A percentile compares a stretch with the other conserved stretches of the same genome.
Conservation (phyloP, 331 rosid species). For the Acacia pycnantha region DNA sequence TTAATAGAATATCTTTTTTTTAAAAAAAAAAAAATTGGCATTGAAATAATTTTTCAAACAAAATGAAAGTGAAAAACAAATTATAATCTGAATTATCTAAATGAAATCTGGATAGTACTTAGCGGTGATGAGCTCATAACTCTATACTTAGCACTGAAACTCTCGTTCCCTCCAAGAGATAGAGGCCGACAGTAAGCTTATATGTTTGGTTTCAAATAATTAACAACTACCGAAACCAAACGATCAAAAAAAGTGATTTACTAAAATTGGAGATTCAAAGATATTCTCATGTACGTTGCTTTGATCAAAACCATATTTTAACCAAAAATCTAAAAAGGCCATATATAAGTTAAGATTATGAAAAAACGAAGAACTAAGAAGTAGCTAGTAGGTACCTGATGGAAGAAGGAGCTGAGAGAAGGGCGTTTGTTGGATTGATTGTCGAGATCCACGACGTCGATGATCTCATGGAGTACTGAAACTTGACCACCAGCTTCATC, state of each 20-base stretch:
- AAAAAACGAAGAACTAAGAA: not conserved
- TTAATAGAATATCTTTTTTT: no score
- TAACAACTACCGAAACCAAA: not conserved
- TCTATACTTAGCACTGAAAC: no score
- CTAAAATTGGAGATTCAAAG: not conserved
- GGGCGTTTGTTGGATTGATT: conserved; percentile 43
- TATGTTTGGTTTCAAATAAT: not conserved
- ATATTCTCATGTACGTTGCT: not conserved
- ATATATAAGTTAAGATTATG: no score
- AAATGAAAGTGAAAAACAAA: no score
- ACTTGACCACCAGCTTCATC: not conserved
- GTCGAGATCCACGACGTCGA: conserved; percentile 20
- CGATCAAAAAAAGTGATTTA: not conserved
- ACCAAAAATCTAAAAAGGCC: no score
- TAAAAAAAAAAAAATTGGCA: no score
- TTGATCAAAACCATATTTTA: no score
- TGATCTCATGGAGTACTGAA: conserved; percentile 30
- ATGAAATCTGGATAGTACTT: no score
- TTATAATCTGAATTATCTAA: no score
- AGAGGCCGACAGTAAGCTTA: not conserved
- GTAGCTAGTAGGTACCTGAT: conserved; percentile 30
- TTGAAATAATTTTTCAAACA: no score
- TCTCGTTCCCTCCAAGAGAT: not conserved
- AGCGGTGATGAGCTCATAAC: no score
- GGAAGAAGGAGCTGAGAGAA: conserved; percentile 66